Conservation (phyloP, 2,329 filamentous ascomycete genomes). For the Ophiostoma australiae region DNA sequence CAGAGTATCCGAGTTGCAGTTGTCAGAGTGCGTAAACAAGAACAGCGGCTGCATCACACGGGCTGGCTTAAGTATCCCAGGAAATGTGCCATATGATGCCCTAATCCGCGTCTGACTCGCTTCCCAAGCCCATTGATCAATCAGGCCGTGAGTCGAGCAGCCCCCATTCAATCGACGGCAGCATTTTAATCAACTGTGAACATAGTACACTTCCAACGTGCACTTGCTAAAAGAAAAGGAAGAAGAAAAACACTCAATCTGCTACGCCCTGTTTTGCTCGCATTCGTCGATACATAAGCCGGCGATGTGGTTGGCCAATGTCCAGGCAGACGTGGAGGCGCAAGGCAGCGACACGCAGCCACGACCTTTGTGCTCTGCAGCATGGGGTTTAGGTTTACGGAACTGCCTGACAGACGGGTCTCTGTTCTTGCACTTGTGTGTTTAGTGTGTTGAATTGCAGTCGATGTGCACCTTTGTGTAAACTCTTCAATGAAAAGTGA, state of each 20-base stretch:
- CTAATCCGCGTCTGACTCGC: neutral
- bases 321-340: constrained; percentile 7
- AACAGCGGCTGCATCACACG: too few relatives aligned
- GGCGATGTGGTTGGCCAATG: neutral
- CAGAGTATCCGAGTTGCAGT: too few relatives aligned
- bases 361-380: neutral
- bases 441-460: neutral
- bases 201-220: neutral
- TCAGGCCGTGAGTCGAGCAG: neutral
- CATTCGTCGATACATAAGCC: neutral
- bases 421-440: neutral
- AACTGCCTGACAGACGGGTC: neutral
- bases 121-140: constrained; percentile 1
- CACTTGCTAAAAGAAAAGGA: neutral
- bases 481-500: neutral
- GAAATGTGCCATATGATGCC: neutral
- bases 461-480: neutral
- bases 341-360: constrained; percentile 1
- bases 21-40: neutral
- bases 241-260: neutral
- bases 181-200: neutral
- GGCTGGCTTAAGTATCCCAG: too few relatives aligned
- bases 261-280: neutral
- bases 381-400: neutral
- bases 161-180: neutral